Conservation (phyloP, 495 filamentous ascomycete species). For the Trichoderma asperelloides region DNA sequence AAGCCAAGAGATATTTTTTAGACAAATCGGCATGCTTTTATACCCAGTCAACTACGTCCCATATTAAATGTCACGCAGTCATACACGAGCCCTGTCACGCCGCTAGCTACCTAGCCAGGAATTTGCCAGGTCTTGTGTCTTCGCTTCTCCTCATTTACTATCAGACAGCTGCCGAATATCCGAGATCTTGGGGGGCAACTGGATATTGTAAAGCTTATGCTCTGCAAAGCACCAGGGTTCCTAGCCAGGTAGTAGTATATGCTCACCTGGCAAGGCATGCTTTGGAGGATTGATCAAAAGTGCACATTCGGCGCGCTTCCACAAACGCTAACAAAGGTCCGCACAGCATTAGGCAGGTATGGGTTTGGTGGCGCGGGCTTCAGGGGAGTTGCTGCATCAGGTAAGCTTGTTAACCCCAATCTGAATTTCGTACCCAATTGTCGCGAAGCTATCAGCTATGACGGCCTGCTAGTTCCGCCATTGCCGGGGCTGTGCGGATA, state of each 20-base stretch:
- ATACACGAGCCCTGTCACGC: not conserved
- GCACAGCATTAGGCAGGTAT: constrained; percentile 2
- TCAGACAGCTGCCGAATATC: not conserved
- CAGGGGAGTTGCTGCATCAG: not conserved
- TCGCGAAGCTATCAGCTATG: not conserved
- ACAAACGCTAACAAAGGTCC: constrained; percentile 3
- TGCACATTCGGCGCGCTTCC: not conserved
- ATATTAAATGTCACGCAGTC: not conserved
- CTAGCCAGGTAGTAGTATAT: no score
- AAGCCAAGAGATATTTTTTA: not conserved
- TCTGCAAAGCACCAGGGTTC: not conserved
- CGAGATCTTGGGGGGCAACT: not conserved
- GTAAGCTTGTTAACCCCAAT: not conserved
- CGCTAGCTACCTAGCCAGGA: not conserved
- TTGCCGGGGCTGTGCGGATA: not conserved
- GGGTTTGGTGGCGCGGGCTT: not conserved
- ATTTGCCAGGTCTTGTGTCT: not conserved
- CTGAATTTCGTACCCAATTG: not conserved
- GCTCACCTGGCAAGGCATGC: not conserved
- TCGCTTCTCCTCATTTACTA: not conserved
- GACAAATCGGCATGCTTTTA: not conserved
- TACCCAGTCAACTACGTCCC: not conserved
- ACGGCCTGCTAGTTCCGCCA: not conserved
- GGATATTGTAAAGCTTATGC: not conserved
- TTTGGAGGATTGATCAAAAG: not conserved